Evolutionary conservation across 495 filamentous ascomycete species (phyloP).

Genomic region (Daldinia childiae): DNA sequence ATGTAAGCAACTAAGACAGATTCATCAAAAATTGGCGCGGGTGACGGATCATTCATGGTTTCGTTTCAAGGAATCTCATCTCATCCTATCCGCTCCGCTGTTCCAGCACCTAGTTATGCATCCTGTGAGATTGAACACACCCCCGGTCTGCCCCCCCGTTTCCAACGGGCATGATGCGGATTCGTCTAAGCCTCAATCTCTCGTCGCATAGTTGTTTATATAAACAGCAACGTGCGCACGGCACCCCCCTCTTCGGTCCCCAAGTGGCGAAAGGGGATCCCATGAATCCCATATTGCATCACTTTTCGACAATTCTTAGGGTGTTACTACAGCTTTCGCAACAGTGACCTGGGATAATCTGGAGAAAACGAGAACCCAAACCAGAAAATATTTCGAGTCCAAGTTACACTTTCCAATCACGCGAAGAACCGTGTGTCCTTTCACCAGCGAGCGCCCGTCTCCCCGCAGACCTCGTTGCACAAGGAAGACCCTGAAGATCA

Average conservation of each 20-base stretch:
- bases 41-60: constrained; percentile 9
- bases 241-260: constrained; percentile 8
- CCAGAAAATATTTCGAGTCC: constrained; percentile 16
- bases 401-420: constrained; percentile 35
- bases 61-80: constrained; percentile 38
- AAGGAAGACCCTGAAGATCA: constrained; percentile 45
- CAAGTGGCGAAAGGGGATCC: constrained; percentile 39
- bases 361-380: constrained; percentile 27
- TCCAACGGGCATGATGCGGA: constrained; percentile 31
- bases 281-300: constrained; percentile 40
- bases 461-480: constrained; percentile 40
- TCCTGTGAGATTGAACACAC: constrained; percentile 24
- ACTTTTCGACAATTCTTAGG: constrained; percentile 28
- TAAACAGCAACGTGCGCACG: constrained; percentile 40
- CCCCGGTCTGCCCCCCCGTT: constrained; percentile 12
- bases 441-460: constrained; percentile 36
- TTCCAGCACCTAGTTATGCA: constrained; percentile 26
- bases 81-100: constrained; percentile 27
- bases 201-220: constrained; percentile 37
- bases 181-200: constrained; percentile 38
- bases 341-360: constrained; percentile 30
- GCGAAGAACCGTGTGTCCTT: constrained; percentile 24
- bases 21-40: not conserved
- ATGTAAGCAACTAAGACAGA: not conserved
- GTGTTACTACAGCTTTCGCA: constrained; percentile 35